Base-by-base conservation (phyloP, 2,329 filamentous ascomycete species). In the Stachybotrys chartarum region DNA sequence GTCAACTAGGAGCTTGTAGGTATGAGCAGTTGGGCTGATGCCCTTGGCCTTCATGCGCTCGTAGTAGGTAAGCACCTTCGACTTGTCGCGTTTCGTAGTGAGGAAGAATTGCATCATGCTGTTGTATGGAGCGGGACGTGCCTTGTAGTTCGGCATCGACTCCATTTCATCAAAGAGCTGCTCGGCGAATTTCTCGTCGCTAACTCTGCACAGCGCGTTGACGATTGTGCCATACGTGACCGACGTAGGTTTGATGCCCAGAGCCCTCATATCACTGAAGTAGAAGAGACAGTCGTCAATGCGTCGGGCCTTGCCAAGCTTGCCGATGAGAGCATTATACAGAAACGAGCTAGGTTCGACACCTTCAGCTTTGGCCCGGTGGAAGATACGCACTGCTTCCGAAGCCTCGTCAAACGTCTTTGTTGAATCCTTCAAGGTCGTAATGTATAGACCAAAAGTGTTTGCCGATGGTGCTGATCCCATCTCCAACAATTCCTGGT, bases 111-210 rank as follows among this genome's bases (percentile, higher is more conserved):
- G 94, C 85, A 99, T 99, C 86, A 99, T 89, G 73, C 91, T 96
- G 79, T 99, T 97, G 80, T 99, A 99, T 1, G 94, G 94, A 30
- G 94, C 94, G 30, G 94, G 92, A 10, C 94, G 88, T 46, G 94
- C 91, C 79, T 97, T 97, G 83, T 99, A 99, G 78, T 99, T 99
- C 56, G 91, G 88, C 87, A 96, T 96, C 50, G 87, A 85, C 77
- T 99, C 94, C 94, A 99, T 99, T 77, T 99, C 94, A 68, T 97
- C 91, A 68, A 99, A 99, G 64, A 97, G 84, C 73, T 97, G 91
- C 68, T 97, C 94, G 31, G 94, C 94, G 69, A 97, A 96, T 68
- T 93, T 95, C 76, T 97, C 93, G 64, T 99, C 94, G 62, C 91
- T 96, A 55, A 97, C 94, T 64, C 94, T 90, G 80, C 92, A 97